Base-by-base conservation (phyloP, 257 asterid species). In the Prunella vulgaris region DNA sequence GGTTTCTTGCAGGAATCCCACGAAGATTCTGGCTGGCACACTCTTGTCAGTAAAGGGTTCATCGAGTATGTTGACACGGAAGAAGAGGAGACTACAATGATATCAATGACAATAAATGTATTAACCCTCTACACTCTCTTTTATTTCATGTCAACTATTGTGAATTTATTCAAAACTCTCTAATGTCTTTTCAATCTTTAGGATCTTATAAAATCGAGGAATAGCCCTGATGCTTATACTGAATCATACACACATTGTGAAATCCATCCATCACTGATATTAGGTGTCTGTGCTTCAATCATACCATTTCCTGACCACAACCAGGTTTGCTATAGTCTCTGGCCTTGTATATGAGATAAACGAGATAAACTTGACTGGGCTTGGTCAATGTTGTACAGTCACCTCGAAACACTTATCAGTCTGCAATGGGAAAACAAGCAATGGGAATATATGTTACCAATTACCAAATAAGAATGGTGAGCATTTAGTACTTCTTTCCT, bases 381-480 rank as follows among this genome's bases (percentile, higher is more conserved):
- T 54, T 68, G 33, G 0, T 48, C 37, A 27, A 54, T 30, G 35
- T 10, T 6, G 51, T 63, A 68, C 90, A 88, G 97, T 90, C 97
- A 51, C 97, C 97, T 56, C 96, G 95, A 85, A 90, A 90, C 76
- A 88, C 97, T n/a, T 90, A 90, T 72, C 97, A 90, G 77, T 90
- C 96, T 17, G 97, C 97, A 64, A 90, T 90, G 97, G 97, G 97
- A 65, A 90, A 90, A 73, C 97, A 90, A 72, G 96, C 97, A 60
- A 86, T 90, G 96, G 96, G 95, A 60, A 90, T 90, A 56, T 90
- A 88, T 70, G 96, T 85, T 67, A 88, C 97, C 69, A 90, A 90
- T 71, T 88, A 82, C 87, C 95, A 90, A 67, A 75, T 88, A 57
- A 79, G 95, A 63, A 88, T 88, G 95, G 96, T 88, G 24, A 70